Evolutionary conservation across 805 yeast genomes (phyloP).

Genomic region (Monosporozyma aerobia): DNA sequence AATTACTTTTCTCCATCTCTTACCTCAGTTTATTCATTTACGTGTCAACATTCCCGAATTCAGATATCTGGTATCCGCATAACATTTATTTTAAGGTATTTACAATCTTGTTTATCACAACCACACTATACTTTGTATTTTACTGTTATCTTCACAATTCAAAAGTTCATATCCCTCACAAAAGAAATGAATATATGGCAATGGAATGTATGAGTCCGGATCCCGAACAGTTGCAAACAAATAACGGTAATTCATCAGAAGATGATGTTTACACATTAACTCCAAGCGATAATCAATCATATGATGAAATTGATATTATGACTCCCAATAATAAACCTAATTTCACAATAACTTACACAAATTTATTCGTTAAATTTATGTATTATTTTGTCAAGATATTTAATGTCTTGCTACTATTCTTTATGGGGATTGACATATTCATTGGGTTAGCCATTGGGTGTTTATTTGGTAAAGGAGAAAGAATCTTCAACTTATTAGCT

Average conservation of each 20-base stretch:
- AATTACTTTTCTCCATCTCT: constrained; percentile 39
- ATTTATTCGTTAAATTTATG: background rate
- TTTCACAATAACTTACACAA: background rate
- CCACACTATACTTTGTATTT: constrained; percentile 44
- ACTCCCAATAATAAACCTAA: too few relatives aligned
- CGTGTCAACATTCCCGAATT: constrained; percentile 42
- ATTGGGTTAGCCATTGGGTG: constrained; percentile 55
- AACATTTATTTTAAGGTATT: constrained; percentile 67
- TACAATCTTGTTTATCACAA: constrained; percentile 45
- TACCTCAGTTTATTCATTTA: constrained; percentile 49
- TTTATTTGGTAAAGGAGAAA: constrained; percentile 54
- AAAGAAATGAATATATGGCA: constrained; percentile 4
- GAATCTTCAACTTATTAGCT: constrained; percentile 76
- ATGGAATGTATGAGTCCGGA: constrained; percentile 16
- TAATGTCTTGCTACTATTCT: constrained; percentile 58
- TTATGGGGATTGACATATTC: constrained; percentile 45
- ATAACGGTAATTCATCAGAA: background rate
- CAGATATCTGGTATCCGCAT: constrained; percentile 52
- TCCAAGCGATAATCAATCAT: background rate
- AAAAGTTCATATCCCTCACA: constrained; percentile 11
- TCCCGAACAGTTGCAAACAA: constrained; percentile 2
- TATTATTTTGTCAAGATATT: constrained; percentile 23
- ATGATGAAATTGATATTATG: background rate
- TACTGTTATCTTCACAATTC: constrained; percentile 42
- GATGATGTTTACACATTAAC: background rate